Evolutionary conservation across 345 rosid genomes (phyloP), one percentile per base, ranked within the genome.

Genomic region (Corchorus olitorius): DNA sequence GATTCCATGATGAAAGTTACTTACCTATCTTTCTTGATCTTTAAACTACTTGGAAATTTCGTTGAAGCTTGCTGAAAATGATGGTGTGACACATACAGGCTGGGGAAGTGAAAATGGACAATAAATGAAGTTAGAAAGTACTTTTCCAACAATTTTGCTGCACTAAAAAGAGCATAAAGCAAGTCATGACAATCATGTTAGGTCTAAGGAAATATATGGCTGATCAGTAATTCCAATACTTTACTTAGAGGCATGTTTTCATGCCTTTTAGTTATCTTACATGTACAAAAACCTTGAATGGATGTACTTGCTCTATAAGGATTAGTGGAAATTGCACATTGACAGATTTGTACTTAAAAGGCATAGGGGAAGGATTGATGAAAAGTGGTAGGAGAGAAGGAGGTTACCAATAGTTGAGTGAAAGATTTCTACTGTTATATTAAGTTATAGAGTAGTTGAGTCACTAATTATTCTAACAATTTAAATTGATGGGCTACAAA

Each of bases 41-140:
- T 81, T 45, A 11, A 52, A 67, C 68, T 55, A 64, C 63, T 33
- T 10, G 74, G 77, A 54, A 55, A 63, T 75, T 65, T 63, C 60
- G 43, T 35, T 34, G 81, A 67, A 58, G 68, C 65, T 22, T 70
- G 45, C 19, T 46, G 45, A 56, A 70, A 53, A 56, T 33, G 61
- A 69, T 52, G 61, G 46, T 10, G 1, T 17, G 33, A 70, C 17
- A 70, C 27, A 16, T 52, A 9, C 61, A 16, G 33, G 15, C 34
- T 16, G 14, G 8, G 43, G 43, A 27, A 27, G 27, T 27, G 27
- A 1, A 27, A 48, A 27, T 16, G 15, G 58, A 68, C 41, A 27
- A 15, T 49, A 50, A 43, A 15, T 69, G 59, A 50, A 16, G 22
- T 16, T 69, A 14, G 17, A 49, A 49, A 50, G 39, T 33, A 27